Evolutionary conservation across 1,284 basidiomycete genomes (phyloP).

Genomic region (Xerocomus cyaneibrunnescens): DNA sequence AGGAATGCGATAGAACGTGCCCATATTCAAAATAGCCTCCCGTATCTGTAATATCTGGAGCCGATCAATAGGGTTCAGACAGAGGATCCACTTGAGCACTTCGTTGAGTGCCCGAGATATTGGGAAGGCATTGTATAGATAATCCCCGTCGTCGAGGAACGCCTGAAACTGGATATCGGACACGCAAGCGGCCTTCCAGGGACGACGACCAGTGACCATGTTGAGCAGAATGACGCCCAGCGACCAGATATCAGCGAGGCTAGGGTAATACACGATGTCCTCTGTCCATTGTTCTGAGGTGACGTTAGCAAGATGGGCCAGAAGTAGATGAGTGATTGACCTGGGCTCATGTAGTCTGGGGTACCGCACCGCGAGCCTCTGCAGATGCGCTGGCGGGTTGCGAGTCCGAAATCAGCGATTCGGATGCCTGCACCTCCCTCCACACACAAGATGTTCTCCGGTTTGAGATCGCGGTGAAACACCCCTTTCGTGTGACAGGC

Average conservation of each 20-base stretch:
- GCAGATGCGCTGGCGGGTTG: conserved; percentile 65
- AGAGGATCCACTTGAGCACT: conserved; percentile 61
- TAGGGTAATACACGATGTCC: conserved; percentile 46
- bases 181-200: conserved; percentile 78
- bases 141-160: conserved; percentile 65
- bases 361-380: conserved; percentile 80
- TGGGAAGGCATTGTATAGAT: conserved; percentile 69
- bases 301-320: conserved; percentile 10
- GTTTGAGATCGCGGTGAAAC: conserved; percentile 88
- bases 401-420: conserved; percentile 84
- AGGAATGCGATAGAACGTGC: conserved; percentile 66
- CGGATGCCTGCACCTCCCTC: conserved; percentile 56
- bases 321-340: conserved; percentile 36
- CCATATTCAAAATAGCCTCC: conserved; percentile 52
- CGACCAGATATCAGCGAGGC: conserved; percentile 88
- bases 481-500: conserved; percentile 69
- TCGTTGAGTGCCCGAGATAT: conserved; percentile 60
- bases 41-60: conserved; percentile 65
- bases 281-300: conserved; percentile 58
- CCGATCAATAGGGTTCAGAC: conserved; percentile 51
- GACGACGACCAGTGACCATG: conserved; percentile 84
- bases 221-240: conserved; percentile 85
- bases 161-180: conserved; percentile 73
- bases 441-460: conserved; percentile 83
- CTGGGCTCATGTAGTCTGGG: conserved; percentile 80